These are phyloP conservation scores for Epichloe festucae DNA, from an alignment of 2,329 filamentous ascomycete species.

Conservation along the genomic window DNA sequence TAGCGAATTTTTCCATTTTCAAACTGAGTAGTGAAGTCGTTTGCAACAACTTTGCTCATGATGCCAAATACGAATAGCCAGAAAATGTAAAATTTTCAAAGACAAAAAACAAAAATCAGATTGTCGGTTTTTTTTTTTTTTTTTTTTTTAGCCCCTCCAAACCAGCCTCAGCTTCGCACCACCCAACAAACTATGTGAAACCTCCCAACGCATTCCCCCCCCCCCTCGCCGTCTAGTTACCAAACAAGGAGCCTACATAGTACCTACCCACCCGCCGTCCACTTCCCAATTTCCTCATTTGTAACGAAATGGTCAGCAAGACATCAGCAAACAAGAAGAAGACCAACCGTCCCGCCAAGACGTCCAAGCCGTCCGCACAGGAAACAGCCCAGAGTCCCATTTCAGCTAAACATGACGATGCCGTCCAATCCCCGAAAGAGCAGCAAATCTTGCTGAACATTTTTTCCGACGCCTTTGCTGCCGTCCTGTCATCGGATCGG, in stretches of 20 bases:
- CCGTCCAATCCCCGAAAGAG: conserved; percentile 7
- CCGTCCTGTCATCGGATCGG: conserved; percentile 31
- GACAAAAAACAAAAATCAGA: no score
- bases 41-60: not conserved
- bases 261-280: not conserved
- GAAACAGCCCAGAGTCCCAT: not conserved
- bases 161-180: not conserved
- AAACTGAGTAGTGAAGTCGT: not conserved
- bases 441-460: conserved; percentile 63
- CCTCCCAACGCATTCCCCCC: not conserved
- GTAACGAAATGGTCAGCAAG: conserved; percentile 4
- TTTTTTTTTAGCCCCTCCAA: not conserved
- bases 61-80: not conserved
- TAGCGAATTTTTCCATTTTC: no score
- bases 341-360: not conserved
- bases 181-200: not conserved
- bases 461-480: conserved; percentile 49
- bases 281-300: not conserved
- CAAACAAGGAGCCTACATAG: not conserved
- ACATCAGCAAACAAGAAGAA: conserved; percentile 1
- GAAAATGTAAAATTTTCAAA: no score
- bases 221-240: no score
- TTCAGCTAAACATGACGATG: not conserved
- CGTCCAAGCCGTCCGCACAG: not conserved
- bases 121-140: not conserved